Conservation (phyloP, 2,329 filamentous ascomycete genomes). For the Calonectria fujianensis region DNA sequence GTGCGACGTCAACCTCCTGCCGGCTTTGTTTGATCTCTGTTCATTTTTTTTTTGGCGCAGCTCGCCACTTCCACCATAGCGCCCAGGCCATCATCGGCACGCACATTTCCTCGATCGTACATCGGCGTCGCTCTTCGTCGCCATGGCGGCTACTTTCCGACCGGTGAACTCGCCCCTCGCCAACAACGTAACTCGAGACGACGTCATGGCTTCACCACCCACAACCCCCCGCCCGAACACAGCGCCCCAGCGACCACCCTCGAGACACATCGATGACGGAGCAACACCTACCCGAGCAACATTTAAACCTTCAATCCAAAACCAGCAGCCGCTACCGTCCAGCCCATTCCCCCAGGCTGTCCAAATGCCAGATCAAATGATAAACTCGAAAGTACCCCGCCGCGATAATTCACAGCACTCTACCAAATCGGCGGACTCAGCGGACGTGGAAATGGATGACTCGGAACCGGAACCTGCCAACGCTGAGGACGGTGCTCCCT, state of each 20-base stretch:
- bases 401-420: constrained; percentile 76
- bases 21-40: neutral
- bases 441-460: constrained; percentile 86
- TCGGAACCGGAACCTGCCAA: constrained; percentile 78
- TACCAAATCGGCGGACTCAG: constrained; percentile 75
- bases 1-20: constrained; percentile 49
- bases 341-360: constrained; percentile 71
- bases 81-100: constrained; percentile 33
- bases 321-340: constrained; percentile 73
- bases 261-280: constrained; percentile 64
- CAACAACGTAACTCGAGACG: constrained; percentile 58
- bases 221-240: constrained; percentile 61
- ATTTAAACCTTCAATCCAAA: constrained; percentile 66
- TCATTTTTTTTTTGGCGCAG: constrained; percentile 25
- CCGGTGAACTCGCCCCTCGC: constrained; percentile 67
- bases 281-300: constrained; percentile 79
- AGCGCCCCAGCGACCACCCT: constrained; percentile 57
- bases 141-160: constrained; percentile 70
- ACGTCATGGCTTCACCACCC: constrained; percentile 62
- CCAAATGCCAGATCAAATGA: constrained; percentile 65
- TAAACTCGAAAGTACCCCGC: constrained; percentile 63
- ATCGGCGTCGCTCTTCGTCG: constrained; percentile 45
- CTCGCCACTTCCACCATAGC: constrained; percentile 22
- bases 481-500: constrained; percentile 71
- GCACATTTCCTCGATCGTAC: constrained; percentile 35